Evolutionary conservation across 192 early-diverging fungal genomes (phyloP), one percentile per base, ranked within the genome.

Genomic region (Coemansia sp.): DNA sequence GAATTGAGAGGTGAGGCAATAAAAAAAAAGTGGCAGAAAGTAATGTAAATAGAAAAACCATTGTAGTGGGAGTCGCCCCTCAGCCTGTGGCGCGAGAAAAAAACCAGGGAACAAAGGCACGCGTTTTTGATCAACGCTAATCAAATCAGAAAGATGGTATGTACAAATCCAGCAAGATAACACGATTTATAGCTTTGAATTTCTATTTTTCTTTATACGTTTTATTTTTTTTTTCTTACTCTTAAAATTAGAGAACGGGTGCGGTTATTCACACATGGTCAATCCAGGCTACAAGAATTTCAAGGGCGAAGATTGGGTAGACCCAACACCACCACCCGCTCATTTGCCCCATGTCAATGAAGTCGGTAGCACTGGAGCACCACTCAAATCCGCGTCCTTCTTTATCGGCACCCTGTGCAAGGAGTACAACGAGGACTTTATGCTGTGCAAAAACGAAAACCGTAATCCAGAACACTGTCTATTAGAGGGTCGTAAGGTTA

Each of bases 381-480:
- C 96, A 15, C 84, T 99, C 40, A 92, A 93, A 78, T 96, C 95
- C 24, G 95, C 95, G 62, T 87, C 95, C n/a, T 97, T 92, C 79
- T 93, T 92, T 77, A 92, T 97, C 74, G 94, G 92, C 36, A 75
- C 86, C 41, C 88, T 88, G 76, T 99, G 97, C 92, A 91, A 93
- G 73, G 92, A 92, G 53, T 97, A 92, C 87, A 93, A 90, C 72
- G 94, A 97, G 70, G 97, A 99, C 76, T 99, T 93, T 74, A 95
- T 99, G 92, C 87, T 94, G 43, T 99, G 97, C 88, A 99, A 97
- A 86, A 87, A 90, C 73, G 94, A 97, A 69, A 92, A 87, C 78
- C 88, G 89, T 63, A 92, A 97, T 73, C 97, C 97, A 9, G 79
- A 88, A 64, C 92, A 95, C 72, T 99, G 97, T 70, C 82, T 99